phyloP scores from a whole-genome alignment of 257 asterid species.

The Solanum sitiens region DNA sequence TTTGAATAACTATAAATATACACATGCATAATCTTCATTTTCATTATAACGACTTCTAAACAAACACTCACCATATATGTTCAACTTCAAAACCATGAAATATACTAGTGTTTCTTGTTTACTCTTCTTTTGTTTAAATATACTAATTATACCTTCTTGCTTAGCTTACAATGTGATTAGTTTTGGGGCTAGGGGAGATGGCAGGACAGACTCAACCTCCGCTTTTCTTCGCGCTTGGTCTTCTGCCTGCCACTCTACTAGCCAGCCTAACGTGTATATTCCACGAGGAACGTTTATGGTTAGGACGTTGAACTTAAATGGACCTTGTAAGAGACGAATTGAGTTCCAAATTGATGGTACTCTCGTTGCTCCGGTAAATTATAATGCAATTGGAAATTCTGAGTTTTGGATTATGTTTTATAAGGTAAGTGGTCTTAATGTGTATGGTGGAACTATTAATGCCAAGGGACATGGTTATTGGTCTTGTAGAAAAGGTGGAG shows the following conservation, averaged over 20 bases:
- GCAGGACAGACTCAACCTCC: conserved; percentile 49
- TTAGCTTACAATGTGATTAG: neutral
- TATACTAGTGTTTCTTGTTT: neutral
- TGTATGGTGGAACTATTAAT: conserved; percentile 55
- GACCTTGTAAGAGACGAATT: conserved; percentile 54
- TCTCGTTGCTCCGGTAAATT: conserved; percentile 48
- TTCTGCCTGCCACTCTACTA: conserved; percentile 50
- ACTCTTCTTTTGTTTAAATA: neutral
- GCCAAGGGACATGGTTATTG: conserved; percentile 52
- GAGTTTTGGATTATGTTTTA: conserved; percentile 54
- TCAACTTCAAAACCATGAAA: neutral
- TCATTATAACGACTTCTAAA: neutral
- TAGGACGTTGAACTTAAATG: conserved; percentile 24
- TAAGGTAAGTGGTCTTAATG: conserved; percentile 38
- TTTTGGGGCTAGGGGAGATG: conserved; percentile 51
- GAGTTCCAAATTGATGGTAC: conserved; percentile 43
- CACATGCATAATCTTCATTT: neutral
- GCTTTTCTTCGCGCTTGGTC: conserved; percentile 44
- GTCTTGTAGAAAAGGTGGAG: conserved; percentile 31
- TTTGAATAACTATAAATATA: neutral
- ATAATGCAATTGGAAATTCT: conserved; percentile 31
- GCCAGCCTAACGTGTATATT: conserved; percentile 41
- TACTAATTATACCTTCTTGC: conserved; percentile 6
- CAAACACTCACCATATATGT: neutral
- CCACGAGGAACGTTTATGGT: conserved; percentile 49